Percentiles rank a stretch among this genome's conserved stretches.
Conservation (phyloP, 192 early-diverging fungal genomes). For the Backusella liffmaniae region DNA sequence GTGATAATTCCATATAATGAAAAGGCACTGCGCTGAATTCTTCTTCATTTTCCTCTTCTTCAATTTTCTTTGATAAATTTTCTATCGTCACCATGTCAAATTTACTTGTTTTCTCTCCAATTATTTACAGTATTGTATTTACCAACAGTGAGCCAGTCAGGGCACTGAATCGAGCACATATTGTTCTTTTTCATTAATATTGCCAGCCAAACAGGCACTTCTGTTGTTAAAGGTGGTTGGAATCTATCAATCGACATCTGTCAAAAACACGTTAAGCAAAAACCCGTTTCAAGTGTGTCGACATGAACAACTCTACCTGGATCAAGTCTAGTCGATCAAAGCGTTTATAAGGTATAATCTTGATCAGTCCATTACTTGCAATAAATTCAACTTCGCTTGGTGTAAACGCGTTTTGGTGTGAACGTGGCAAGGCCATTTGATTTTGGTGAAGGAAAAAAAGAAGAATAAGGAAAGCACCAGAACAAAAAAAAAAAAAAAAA, state of each 20-base stretch:
- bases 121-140: neutral
- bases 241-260: slow-evolving; percentile 80
- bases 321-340: slow-evolving; percentile 76
- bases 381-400: slow-evolving; percentile 87
- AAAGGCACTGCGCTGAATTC: slow-evolving; percentile 74
- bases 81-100: slow-evolving; percentile 36
- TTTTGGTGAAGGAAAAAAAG: neutral
- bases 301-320: slow-evolving; percentile 40
- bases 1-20: slow-evolving; percentile 81
- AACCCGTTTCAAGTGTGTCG: neutral
- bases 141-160: slow-evolving; percentile 80
- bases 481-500: slow-evolving; percentile 17
- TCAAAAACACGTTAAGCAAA: neutral
- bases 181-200: slow-evolving; percentile 77
- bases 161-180: slow-evolving; percentile 78
- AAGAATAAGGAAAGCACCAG: neutral
- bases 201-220: slow-evolving; percentile 90
- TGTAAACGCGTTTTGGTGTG: slow-evolving; percentile 53
- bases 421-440: slow-evolving; percentile 45
- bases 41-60: slow-evolving; percentile 61
- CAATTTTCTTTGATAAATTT: slow-evolving; percentile 56
- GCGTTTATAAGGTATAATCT: slow-evolving; percentile 70
- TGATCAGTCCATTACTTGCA: slow-evolving; percentile 74
- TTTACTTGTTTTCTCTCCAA: neutral
- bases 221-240: slow-evolving; percentile 69